Percentiles rank a stretch among this genome's conserved stretches.
Conservation (phyloP, 805 yeast genomes). For the Yarrowia phangngaensis region DNA sequence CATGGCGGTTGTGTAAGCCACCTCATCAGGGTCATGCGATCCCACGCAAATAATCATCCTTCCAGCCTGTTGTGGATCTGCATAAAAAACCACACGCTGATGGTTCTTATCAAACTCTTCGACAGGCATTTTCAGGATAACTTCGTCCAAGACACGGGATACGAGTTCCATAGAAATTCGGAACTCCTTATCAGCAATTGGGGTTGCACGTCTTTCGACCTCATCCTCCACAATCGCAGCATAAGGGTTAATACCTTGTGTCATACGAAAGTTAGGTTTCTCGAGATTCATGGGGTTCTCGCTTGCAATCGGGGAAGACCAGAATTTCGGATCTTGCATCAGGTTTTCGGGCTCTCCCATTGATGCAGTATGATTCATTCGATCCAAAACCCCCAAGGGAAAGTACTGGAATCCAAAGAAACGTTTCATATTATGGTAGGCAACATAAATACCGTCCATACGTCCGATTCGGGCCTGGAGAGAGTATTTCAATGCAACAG, state of each 20-base stretch:
- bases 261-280: neutral
- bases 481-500: conserved; percentile 77
- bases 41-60: conserved; percentile 14
- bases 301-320: neutral
- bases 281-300: neutral
- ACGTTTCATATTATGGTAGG: conserved; percentile 76
- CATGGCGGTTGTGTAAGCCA: conserved; percentile 1
- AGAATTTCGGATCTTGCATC: conserved; percentile 8
- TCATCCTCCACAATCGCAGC: conserved; percentile 9
- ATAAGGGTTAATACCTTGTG: neutral
- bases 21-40: conserved; percentile 6
- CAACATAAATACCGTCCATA: conserved; percentile 94
- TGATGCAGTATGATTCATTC: conserved; percentile 45
- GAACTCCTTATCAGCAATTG: conserved; percentile 64
- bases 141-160: conserved; percentile 42
- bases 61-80: conserved; percentile 16
- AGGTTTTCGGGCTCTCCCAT: neutral
- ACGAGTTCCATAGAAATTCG: conserved; percentile 53
- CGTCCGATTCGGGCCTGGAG: conserved; percentile 91
- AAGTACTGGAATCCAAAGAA: conserved; percentile 90
- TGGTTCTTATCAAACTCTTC: conserved; percentile 9
- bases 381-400: conserved; percentile 69
- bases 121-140: neutral
- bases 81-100: conserved; percentile 8
- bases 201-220: conserved; percentile 37